Evolutionary conservation across 257 asterid genomes (phyloP), one percentile per base, ranked within the genome.

Genomic region (Eustoma russellianum): DNA sequence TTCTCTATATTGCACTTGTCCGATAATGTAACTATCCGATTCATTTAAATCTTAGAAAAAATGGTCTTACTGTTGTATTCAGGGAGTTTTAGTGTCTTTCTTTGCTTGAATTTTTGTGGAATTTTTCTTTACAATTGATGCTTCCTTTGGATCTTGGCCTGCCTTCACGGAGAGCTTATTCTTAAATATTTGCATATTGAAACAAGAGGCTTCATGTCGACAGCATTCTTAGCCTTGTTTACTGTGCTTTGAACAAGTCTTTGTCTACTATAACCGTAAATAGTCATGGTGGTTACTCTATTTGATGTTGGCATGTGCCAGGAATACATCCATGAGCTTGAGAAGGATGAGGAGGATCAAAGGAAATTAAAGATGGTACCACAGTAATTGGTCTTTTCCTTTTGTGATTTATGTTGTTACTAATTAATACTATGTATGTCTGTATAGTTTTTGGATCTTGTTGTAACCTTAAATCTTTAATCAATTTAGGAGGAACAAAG

Each of bases 261-360:
- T 38, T 0, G 43, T 38, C 7, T 38, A n/a, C n/a, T n/a, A 7
- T 38, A 38, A 38, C 43, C 43, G 12, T 5, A 38, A 38, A 38
- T 38, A 11, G 43, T 38, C 12, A 11, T 38, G 43, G 43, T 66
- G 63, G 56, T 64, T 57, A 61, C 46, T 57, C 55, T 58, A 46
- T 61, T 53, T 66, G 70, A 58, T 33, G 33, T 53, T 74, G 74
- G 56, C 54, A 68, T 73, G 66, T 69, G 43, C 43, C 79, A 92
- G 99, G 99, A 92, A 71, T 88, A 85, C 65, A n/a, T 78, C 33
- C 86, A 88, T 47, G 95, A 83, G 56, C 72, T 92, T 45, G 99
- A 92, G 83, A 67, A 67, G 83, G 93, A 85, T 65, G 99, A 92
- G 76, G 99, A 92, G 68, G 99, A 81, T 64, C 86, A 79, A 45